Evolutionary conservation across 768 basidiomycete species (phyloP).

Genomic region (Pholiota molesta): DNA sequence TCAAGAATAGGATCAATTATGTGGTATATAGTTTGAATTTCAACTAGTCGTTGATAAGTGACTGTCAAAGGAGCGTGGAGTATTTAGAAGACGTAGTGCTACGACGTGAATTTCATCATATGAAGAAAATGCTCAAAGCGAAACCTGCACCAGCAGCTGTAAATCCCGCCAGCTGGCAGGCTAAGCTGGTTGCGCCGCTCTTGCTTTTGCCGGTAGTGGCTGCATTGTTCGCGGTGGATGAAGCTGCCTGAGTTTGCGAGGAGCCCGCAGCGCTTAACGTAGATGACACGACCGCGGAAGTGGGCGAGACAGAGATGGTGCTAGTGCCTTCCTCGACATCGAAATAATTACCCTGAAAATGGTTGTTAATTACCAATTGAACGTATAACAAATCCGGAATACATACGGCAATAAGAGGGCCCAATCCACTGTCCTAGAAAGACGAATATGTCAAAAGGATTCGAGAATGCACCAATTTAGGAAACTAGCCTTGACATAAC

Average conservation of each 20-base stretch:
- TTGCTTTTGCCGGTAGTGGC: not conserved
- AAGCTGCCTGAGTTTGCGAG: not conserved
- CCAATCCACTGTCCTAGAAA: conserved; percentile 54
- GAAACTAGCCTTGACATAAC: conserved; percentile 58
- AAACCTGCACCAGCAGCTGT: not conserved
- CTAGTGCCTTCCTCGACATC: conserved; percentile 71
- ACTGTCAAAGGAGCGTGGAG: not conserved
- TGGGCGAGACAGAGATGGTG: conserved; percentile 53
- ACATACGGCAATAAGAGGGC: conserved; percentile 60
- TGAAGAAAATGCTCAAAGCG: not conserved
- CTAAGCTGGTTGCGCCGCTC: not conserved
- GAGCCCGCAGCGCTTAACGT: conserved; percentile 39
- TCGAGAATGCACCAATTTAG: not conserved
- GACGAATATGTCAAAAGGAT: conserved; percentile 6
- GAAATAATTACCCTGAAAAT: conserved; percentile 64
- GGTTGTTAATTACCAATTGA: not conserved
- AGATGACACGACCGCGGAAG: conserved; percentile 67
- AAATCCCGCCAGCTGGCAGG: not conserved
- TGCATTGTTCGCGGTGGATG: not conserved
- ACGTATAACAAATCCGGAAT: not conserved
- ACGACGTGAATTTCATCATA: not conserved
- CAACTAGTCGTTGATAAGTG: not conserved
- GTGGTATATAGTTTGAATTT: not conserved
- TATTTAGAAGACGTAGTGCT: too few species aligned
- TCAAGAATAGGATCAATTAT: not conserved